A percentile compares a stretch with the other conserved stretches of the same genome.
These are phyloP conservation scores for Diaporthe ilicicola DNA, from an alignment of 2,329 filamentous ascomycete species.

Conservation along the genomic window DNA sequence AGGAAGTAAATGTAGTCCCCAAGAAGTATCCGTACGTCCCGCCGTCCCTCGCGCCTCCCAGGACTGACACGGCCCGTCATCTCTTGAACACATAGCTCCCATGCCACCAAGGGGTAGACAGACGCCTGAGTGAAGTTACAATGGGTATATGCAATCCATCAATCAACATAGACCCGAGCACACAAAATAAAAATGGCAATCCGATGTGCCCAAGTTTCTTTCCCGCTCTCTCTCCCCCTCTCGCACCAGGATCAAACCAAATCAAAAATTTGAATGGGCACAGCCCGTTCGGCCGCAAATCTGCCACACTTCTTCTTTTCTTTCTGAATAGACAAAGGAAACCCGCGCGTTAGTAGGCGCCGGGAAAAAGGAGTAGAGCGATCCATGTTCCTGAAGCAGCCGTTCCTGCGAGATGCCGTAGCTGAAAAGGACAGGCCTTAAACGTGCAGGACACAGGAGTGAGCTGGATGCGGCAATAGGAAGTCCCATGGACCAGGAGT, in stretches of 20 bases:
- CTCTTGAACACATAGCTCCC: not conserved
- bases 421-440: not conserved
- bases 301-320: not conserved
- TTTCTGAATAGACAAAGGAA: slow-evolving; percentile 29
- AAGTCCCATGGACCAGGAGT: not conserved
- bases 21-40: slow-evolving; percentile 17
- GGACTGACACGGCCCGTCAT: slow-evolving; percentile 1
- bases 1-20: not conserved
- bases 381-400: not conserved
- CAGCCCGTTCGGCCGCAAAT: slow-evolving; percentile 15
- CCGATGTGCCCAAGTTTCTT: not conserved
- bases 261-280: slow-evolving; percentile 11
- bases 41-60: not conserved
- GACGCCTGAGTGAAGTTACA: slow-evolving; percentile 30
- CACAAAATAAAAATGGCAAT: slow-evolving; percentile 20
- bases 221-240: not conserved
- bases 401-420: not conserved
- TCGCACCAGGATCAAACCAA: not conserved
- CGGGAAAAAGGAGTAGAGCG: not conserved
- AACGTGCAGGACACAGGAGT: not conserved
- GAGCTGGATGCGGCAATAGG: not conserved
- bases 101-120: slow-evolving; percentile 11
- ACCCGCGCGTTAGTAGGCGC: not conserved
- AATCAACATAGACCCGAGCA: slow-evolving; percentile 17
- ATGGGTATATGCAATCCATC: slow-evolving; percentile 29